phyloP scores from a whole-genome alignment of 441 rosid species.

The Adansonia gregorii region DNA sequence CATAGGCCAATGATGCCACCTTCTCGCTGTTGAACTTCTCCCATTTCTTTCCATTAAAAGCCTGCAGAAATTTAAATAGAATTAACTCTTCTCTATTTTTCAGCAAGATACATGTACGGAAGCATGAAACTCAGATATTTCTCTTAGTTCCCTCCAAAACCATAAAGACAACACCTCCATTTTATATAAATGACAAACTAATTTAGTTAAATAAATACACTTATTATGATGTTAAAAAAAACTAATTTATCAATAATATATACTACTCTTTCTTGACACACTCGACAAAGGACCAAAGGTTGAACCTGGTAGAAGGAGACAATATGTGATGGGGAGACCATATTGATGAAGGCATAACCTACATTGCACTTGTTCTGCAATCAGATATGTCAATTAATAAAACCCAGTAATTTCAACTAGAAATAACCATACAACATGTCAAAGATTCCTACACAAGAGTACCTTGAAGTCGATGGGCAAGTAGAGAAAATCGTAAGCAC shows the following conservation, averaged over 20 bases:
- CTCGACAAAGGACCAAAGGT: constrained; percentile 13
- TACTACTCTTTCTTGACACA: background rate
- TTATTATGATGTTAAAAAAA: background rate
- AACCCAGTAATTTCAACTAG: background rate
- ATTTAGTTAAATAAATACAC: constrained; percentile 12
- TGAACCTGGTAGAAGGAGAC: constrained; percentile 75
- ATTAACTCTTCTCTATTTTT: constrained; percentile 10
- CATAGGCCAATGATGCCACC: constrained; percentile 78
- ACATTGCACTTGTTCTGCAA: constrained; percentile 90
- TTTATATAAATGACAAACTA: background rate
- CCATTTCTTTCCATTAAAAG: constrained; percentile 81
- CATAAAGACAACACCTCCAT: background rate
- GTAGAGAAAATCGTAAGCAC: constrained; percentile 78
- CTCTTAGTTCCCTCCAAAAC: background rate
- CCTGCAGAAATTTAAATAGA: constrained; percentile 47
- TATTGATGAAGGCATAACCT: constrained; percentile 85
- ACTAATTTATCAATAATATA: background rate
- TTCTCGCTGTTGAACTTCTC: constrained; percentile 88
- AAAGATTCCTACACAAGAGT: constrained; percentile 5
- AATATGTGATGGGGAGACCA: constrained; percentile 79
- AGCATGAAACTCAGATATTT: constrained; percentile 13
- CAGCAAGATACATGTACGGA: background rate
- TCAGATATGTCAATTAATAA: constrained; percentile 22
- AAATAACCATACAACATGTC: constrained; percentile 16
- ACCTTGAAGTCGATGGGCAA: constrained; percentile 86